Evolutionary conservation across 1,139 yeast genomes (phyloP).

Genomic region (Tardiomyces depauwii): DNA sequence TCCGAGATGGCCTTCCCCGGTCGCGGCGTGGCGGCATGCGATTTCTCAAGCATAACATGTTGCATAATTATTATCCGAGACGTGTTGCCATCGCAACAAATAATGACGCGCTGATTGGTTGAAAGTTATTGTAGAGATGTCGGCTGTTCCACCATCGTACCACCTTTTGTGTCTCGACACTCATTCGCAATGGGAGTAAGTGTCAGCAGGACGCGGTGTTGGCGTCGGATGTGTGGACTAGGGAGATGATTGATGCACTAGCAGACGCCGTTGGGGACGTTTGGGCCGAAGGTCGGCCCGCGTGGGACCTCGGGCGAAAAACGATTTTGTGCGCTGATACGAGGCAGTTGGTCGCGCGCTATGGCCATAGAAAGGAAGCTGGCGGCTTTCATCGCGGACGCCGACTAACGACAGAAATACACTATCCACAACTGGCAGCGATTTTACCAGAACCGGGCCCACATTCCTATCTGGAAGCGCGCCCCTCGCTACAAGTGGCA

Average conservation of each 20-base stretch:
- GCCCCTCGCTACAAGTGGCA: conserved; percentile 59
- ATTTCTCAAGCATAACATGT: neutral
- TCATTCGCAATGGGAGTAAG: neutral
- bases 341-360: too few species aligned
- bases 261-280: too few species aligned
- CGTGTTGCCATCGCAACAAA: neutral
- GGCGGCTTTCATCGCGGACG: neutral
- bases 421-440: conserved; percentile 28
- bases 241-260: too few species aligned
- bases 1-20: too few species aligned
- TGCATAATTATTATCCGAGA: neutral
- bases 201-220: neutral
- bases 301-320: too few species aligned
- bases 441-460: conserved; percentile 27
- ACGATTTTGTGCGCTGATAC: too few species aligned
- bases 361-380: too few species aligned
- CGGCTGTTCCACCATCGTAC: neutral
- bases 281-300: too few species aligned
- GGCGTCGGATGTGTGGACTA: too few species aligned
- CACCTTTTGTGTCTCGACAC: neutral
- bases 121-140: neutral
- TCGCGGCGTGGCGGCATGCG: too few species aligned
- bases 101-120: neutral
- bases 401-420: conserved; percentile 10
- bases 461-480: conserved; percentile 30